Evolutionary conservation across 352 stramenopile species (phyloP), one percentile per base, ranked within the genome.

Genomic region (Phytopythium mirpurense): DNA sequence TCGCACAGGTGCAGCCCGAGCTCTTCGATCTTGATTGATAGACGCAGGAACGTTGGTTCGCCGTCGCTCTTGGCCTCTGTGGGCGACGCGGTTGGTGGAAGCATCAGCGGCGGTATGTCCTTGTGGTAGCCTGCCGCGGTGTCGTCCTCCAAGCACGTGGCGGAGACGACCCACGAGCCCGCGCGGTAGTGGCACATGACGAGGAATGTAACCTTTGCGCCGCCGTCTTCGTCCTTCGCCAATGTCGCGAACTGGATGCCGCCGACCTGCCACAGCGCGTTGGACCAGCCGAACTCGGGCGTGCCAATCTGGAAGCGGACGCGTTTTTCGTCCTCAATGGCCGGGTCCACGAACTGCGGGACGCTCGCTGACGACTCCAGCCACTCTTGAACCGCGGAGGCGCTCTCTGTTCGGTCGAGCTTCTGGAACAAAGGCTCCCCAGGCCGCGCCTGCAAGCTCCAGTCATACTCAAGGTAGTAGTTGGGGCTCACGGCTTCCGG

Each of bases 241-340:
- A 88, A 84, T 6, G 74, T 79, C 15, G 80, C 82, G 54, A 94
- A 94, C 61, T 94, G 84, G 59, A 94, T 90, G 1, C 84, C 84
- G 31, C 70, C 67, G 38, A 90, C 80, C 60, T 92, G 74, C 84
- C 84, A 94, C 37, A 94, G 53, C 21, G 65, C 51, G 58, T 89
- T 90, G 10, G 84, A 92, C 84, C 84, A 94, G 3, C 81, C 81
- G 11, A 75, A 82, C 23, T 56, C 44, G 0, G 73, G 72, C 5
- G 68, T 65, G 23, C 83, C 79, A 24, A 94, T 70, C 61, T 90
- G 79, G 56, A 92, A 92, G 40, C 82, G 72, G 23, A 69, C 66
- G 10, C 50, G 60, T 11, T 74, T 65, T 11, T 55, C 54, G 9
- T 32, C 45, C 27, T 51, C 36, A 23, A 27, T 46, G 9, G 47